Percentiles rank a stretch among this genome's conserved stretches.
Conservation (phyloP, 768 basidiomycete species). For the Rhizopogon vesiculosus region DNA sequence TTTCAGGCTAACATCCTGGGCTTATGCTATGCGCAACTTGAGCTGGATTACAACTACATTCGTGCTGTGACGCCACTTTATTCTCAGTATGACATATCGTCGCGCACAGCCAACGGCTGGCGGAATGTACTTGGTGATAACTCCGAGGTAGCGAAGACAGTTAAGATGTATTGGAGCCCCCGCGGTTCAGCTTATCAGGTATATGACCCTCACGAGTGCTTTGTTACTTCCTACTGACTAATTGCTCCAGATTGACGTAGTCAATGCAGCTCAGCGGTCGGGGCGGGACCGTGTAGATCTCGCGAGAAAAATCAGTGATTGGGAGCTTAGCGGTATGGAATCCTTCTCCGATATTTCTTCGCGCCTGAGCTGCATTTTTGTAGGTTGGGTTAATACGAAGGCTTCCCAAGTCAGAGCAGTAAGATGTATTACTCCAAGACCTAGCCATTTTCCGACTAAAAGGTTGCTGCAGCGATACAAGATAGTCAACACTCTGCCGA, state of each 20-base stretch:
- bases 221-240: background rate
- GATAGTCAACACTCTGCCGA: constrained; percentile 32
- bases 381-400: constrained; percentile 28
- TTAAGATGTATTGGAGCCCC: constrained; percentile 27
- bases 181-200: constrained; percentile 19
- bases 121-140: constrained; percentile 25
- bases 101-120: constrained; percentile 20
- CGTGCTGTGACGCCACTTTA: constrained; percentile 45
- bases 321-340: constrained; percentile 33
- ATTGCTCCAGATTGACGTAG: constrained; percentile 30
- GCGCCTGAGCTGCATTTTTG: background rate
- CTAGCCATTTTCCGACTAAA: background rate
- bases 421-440: constrained; percentile 2
- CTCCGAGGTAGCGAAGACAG: constrained; percentile 26
- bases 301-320: constrained; percentile 30
- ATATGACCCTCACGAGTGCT: background rate
- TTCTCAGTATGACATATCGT: constrained; percentile 34
- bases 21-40: constrained; percentile 42
- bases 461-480: constrained; percentile 27
- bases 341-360: background rate
- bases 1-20: constrained; percentile 36
- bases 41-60: constrained; percentile 40
- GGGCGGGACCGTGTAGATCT: constrained; percentile 28
- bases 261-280: constrained; percentile 19
- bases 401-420: constrained; percentile 35